phyloP scores from a whole-genome alignment of 1,139 yeast species.

The Blastobotrys capitulatus region DNA sequence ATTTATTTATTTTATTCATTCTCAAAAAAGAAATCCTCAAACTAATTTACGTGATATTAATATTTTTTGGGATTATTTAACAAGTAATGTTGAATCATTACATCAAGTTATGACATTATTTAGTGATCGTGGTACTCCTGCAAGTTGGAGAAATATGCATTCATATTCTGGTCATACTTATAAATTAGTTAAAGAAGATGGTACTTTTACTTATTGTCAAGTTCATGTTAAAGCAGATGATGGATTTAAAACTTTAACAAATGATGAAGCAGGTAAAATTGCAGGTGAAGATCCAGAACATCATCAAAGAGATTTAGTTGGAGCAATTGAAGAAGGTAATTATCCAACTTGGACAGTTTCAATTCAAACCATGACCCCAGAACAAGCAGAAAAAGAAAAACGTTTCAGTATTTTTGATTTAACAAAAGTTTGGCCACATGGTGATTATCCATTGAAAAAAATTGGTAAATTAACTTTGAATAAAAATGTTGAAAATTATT shows the following conservation, averaged over 20 bases:
- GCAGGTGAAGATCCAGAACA: conserved; percentile 58
- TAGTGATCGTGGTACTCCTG: conserved; percentile 68
- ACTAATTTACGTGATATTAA: conserved; percentile 70
- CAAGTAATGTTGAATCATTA: conserved; percentile 53
- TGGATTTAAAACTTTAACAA: conserved; percentile 50
- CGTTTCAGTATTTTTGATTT: conserved; percentile 52
- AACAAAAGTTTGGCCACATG: conserved; percentile 76
- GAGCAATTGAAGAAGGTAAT: conserved; percentile 52
- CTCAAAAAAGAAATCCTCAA: conserved; percentile 76
- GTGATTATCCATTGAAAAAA: conserved; percentile 64
- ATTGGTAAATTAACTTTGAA: conserved; percentile 64
- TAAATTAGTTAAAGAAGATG: conserved; percentile 59
- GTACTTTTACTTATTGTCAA: conserved; percentile 59
- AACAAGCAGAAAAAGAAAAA: conserved; percentile 50
- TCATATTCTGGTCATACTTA: conserved; percentile 73
- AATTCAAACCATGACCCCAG: conserved; percentile 65
- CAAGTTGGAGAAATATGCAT: conserved; percentile 56
- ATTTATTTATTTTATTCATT: conserved; percentile 82
- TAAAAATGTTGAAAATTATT: conserved; percentile 66
- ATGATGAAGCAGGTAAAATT: conserved; percentile 50
- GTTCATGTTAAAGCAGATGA: conserved; percentile 56
- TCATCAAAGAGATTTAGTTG: conserved; percentile 50
- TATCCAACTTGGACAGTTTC: conserved; percentile 59
- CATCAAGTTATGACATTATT: conserved; percentile 59
- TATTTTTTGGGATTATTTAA: conserved; percentile 61